Evolutionary conservation across 2,329 filamentous ascomycete species (phyloP).

Genomic region (Penicillium aurantiogriseum): DNA sequence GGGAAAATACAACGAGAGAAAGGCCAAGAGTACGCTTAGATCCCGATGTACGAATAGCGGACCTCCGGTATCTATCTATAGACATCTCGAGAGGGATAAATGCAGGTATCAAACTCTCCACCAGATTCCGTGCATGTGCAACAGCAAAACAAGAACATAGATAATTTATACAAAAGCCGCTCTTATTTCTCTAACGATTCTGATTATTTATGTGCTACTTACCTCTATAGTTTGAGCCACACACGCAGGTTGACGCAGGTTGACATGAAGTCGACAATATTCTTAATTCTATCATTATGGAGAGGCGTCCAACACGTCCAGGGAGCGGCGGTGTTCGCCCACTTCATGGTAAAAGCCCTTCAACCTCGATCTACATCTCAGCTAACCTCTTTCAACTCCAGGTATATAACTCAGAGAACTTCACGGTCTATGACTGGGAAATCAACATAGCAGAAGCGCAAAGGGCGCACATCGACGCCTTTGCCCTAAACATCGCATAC

Average conservation of each 20-base stretch:
- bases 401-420: slow-evolving; percentile 28
- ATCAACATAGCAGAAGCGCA: slow-evolving; percentile 38
- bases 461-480: slow-evolving; percentile 41
- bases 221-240: not conserved
- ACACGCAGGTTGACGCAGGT: not conserved
- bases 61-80: slow-evolving; percentile 13
- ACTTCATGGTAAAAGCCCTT: slow-evolving; percentile 30
- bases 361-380: not conserved
- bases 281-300: slow-evolving; percentile 6
- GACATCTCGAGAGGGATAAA: slow-evolving; percentile 3
- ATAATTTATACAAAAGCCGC: slow-evolving; percentile 1
- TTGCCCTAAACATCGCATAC: slow-evolving; percentile 42
- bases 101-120: slow-evolving; percentile 3
- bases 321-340: slow-evolving; percentile 33
- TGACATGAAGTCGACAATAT: slow-evolving; percentile 5
- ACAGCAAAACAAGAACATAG: not conserved
- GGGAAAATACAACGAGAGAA: not conserved
- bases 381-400: slow-evolving; percentile 28
- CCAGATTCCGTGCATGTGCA: slow-evolving; percentile 4
- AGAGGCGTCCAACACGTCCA: slow-evolving; percentile 2
- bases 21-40: slow-evolving; percentile 1
- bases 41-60: slow-evolving; percentile 6
- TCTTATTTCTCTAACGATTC: not conserved
- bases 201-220: not conserved
- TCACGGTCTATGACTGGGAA: slow-evolving; percentile 28